Conservation (phyloP, 2,329 filamentous ascomycete genomes). For the Thielaviopsis populi region DNA sequence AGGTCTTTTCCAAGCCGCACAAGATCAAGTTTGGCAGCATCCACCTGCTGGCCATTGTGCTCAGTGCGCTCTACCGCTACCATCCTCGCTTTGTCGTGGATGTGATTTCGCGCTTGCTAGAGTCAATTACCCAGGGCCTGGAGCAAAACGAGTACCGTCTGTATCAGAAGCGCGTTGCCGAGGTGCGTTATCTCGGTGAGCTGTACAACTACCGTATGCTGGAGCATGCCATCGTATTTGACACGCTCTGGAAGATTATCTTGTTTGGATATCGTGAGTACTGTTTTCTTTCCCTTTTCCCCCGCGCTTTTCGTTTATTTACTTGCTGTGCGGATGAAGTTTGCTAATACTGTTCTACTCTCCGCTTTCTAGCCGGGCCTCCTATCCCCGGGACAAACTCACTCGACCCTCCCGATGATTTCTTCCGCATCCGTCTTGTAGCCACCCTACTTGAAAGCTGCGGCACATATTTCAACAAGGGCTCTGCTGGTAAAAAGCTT, state of each 20-base stretch:
- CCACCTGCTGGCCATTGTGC: conserved; percentile 77
- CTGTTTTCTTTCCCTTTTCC: not conserved
- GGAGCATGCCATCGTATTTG: conserved; percentile 88
- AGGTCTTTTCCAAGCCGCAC: conserved; percentile 87
- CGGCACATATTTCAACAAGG: conserved; percentile 89
- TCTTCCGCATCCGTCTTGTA: conserved; percentile 83
- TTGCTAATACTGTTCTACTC: conserved; percentile 7
- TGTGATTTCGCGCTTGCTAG: conserved; percentile 84
- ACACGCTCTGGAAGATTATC: conserved; percentile 84
- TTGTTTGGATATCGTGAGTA: conserved; percentile 69
- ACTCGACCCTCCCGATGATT: conserved; percentile 83
- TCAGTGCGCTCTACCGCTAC: conserved; percentile 78
- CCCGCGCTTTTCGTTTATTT: not conserved
- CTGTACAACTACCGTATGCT: conserved; percentile 97
- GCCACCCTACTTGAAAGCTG: conserved; percentile 87
- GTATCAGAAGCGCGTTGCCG: conserved; percentile 85
- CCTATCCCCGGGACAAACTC: conserved; percentile 65
- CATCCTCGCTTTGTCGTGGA: conserved; percentile 80
- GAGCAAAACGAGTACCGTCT: conserved; percentile 97
- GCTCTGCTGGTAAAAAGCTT: conserved; percentile 86
- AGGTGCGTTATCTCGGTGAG: conserved; percentile 92
- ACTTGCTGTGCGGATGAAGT: not conserved
- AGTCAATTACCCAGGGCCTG: conserved; percentile 73
- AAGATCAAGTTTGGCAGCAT: conserved; percentile 98
- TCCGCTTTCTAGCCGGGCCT: conserved; percentile 44